Percentiles rank a stretch among this genome's conserved stretches.
These are phyloP conservation scores for Globisporangium iwayamae DNA, from an alignment of 352 stramenopile genomes.

Conservation along the genomic window DNA sequence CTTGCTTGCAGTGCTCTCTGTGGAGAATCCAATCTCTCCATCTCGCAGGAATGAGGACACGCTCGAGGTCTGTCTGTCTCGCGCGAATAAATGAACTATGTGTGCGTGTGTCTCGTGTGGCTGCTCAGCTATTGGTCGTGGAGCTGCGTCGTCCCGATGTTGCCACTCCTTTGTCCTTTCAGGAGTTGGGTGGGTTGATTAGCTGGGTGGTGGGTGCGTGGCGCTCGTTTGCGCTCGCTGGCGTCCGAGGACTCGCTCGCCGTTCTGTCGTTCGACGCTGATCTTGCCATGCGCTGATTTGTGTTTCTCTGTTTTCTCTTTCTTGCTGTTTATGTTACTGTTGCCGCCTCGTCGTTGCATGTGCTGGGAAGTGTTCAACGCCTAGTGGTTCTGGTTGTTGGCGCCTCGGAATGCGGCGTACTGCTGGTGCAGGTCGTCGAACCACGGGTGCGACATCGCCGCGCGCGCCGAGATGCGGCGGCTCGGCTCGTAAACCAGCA, in stretches of 20 bases:
- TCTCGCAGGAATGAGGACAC: not conserved
- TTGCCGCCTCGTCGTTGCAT: not conserved
- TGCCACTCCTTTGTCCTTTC: not conserved
- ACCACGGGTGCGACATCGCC: conserved; percentile 84
- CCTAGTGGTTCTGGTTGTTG: conserved; percentile 43
- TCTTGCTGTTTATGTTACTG: not conserved
- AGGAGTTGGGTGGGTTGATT: not conserved
- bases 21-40: not conserved
- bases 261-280: not conserved
- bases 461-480: conserved; percentile 73
- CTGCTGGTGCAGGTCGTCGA: conserved; percentile 73
- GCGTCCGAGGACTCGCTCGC: not conserved
- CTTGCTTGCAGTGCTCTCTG: not conserved
- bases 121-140: not conserved
- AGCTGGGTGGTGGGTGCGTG: not conserved
- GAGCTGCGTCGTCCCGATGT: not conserved
- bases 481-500: conserved; percentile 80
- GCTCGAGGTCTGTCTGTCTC: not conserved
- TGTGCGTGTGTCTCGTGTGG: not conserved
- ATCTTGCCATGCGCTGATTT: not conserved
- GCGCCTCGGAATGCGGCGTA: conserved; percentile 61
- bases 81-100: not conserved
- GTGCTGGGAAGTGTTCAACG: not conserved
- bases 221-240: not conserved
- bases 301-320: conserved; percentile 9